phyloP scores from a whole-genome alignment of 2,329 filamentous ascomycete genomes.

The Chaetomium strumarium region DNA sequence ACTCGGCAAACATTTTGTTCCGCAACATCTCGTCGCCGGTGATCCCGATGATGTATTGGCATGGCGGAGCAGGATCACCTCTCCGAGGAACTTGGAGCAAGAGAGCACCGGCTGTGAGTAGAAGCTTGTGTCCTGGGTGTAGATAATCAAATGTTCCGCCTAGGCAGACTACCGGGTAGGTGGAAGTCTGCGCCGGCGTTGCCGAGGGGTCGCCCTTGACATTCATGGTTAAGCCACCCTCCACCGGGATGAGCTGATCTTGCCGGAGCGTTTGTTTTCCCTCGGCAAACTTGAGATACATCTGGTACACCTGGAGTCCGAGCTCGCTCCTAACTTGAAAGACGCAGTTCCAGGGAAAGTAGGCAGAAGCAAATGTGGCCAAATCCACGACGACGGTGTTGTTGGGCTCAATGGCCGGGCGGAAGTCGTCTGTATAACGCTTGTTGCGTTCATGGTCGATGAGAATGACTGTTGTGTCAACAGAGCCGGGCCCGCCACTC shows the following conservation, averaged over 20 bases:
- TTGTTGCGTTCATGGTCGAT: slow-evolving; percentile 52
- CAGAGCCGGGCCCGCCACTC: slow-evolving; percentile 54
- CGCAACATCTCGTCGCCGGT: slow-evolving; percentile 80
- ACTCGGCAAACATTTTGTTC: slow-evolving; percentile 82
- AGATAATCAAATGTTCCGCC: slow-evolving; percentile 97
- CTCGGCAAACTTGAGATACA: slow-evolving; percentile 44
- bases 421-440: slow-evolving; percentile 30
- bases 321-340: slow-evolving; percentile 62
- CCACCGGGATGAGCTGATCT: slow-evolving; percentile 46
- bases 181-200: slow-evolving; percentile 23
- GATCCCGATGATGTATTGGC: slow-evolving; percentile 73
- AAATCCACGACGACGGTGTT: slow-evolving; percentile 46
- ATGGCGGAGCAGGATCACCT: slow-evolving; percentile 32
- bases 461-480: slow-evolving; percentile 71
- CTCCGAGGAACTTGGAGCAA: slow-evolving; percentile 51
- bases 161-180: slow-evolving; percentile 64
- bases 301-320: slow-evolving; percentile 52
- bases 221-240: slow-evolving; percentile 46
- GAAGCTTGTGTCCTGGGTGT: slow-evolving; percentile 91
- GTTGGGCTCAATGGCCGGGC: slow-evolving; percentile 37
- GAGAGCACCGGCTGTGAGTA: slow-evolving; percentile 80
- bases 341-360: slow-evolving; percentile 57
- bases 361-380: slow-evolving; percentile 45
- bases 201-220: slow-evolving; percentile 20
- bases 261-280: slow-evolving; percentile 42